Evolutionary conservation across 2,329 filamentous ascomycete genomes (phyloP).

Genomic region (Colletotrichum somersetense): DNA sequence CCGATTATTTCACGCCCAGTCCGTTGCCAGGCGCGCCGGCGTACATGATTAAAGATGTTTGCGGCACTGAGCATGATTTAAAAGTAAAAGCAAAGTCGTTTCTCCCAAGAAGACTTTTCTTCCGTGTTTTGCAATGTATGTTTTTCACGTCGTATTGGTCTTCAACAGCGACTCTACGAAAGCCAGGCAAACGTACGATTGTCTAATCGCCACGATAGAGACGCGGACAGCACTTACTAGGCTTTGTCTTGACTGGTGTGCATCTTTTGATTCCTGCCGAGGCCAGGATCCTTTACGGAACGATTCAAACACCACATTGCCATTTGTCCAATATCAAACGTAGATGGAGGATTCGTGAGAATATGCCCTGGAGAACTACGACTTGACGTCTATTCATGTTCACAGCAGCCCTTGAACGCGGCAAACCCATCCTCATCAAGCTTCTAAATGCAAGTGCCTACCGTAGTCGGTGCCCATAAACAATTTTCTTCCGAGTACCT

Average conservation of each 20-base stretch:
- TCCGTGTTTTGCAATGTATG: neutral
- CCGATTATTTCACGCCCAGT: neutral
- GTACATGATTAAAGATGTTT: slow-evolving; percentile 8
- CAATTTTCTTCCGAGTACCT: no score
- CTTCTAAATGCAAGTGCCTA: neutral
- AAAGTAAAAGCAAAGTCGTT: neutral
- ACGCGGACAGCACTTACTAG: neutral
- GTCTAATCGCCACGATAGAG: no score
- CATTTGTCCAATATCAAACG: neutral
- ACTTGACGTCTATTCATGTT: no score
- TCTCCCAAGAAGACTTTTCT: neutral
- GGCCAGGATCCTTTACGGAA: no score
- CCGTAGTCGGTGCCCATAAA: neutral
- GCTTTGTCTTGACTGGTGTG: neutral
- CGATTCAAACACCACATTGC: neutral
- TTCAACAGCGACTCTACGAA: neutral
- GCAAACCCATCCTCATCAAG: no score
- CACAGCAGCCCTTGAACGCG: neutral
- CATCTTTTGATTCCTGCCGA: neutral
- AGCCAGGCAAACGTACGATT: neutral
- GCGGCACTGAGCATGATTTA: neutral
- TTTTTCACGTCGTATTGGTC: no score
- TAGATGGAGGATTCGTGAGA: neutral
- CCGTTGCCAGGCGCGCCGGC: neutral
- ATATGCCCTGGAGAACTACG: neutral